Base-by-base conservation (phyloP, 352 stramenopile genomes). In the Phytophthora tubulina region DNA sequence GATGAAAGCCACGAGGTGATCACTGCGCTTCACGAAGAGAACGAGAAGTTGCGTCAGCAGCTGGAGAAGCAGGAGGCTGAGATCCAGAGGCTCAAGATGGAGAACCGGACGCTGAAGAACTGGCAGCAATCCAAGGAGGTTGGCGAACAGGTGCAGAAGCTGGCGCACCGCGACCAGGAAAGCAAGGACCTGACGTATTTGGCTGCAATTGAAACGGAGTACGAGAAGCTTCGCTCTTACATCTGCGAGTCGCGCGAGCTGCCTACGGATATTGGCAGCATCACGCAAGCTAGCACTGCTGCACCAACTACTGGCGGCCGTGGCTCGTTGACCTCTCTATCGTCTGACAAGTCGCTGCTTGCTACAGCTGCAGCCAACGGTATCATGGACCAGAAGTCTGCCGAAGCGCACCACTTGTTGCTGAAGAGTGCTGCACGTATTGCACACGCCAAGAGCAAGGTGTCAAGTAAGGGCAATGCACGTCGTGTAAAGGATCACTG, bases 1-100 rank as follows among this genome's bases (percentile, higher is more conserved):
- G 87, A 96, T 30, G 89, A 96, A 60, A 94, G 85, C 53, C 85
- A 94, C 59, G 87, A 96, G 73, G 89, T 96, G n/a, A 93, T 96
- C 38, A 94, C 86, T 2, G 88, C 86, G 14, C 80, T 96, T 0
- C 88, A 94, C 46, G 81, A 93, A 59, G 89, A 96, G 52, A 96
- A 96, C 70, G 84, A 94, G 56, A 82, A 82, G 27, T 63, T 96
- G 48, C 88, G 86, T 21, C 79, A 85, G 42, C 86, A 94, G 51
- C 64, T 96, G 3, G 88, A 93, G 46, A 78, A 84, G 31, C 89
- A 94, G 41, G 88, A 95, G 51, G 67, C 78, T 0, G 84, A 94
- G 55, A 91, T 95, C 46, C 82, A 94, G 60, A 77, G 76, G n/a
- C 67, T 96, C 0, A 94, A 93, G 70, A 77, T 75, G 2, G 88